Percentiles rank a stretch among this genome's conserved stretches.
These are phyloP conservation scores for Herpotrichia juniperi DNA, from an alignment of 2,329 filamentous ascomycete species.

Conservation along the genomic window DNA sequence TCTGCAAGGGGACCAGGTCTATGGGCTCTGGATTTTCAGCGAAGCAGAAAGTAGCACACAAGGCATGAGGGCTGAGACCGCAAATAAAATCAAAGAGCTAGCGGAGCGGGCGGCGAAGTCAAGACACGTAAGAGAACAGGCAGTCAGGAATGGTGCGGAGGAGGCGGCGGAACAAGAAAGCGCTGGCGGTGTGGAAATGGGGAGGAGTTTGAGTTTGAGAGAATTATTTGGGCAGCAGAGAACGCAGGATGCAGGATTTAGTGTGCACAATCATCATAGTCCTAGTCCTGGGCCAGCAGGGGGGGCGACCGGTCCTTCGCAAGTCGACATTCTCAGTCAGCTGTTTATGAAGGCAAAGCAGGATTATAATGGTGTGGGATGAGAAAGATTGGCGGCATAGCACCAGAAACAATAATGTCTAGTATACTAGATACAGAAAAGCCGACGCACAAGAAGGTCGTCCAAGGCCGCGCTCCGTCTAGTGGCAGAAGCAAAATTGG, in stretches of 20 bases:
- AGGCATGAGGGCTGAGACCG: conserved; percentile 57
- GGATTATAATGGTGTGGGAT: conserved; percentile 39
- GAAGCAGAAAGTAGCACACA: too few species aligned
- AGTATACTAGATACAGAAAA: too few species aligned
- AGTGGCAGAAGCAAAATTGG: too few species aligned
- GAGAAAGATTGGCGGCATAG: conserved; percentile 11
- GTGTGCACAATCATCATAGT: conserved; percentile 52
- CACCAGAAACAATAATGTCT: background rate
- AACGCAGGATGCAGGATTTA: conserved; percentile 58
- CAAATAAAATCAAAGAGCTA: conserved; percentile 61
- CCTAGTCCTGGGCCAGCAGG: conserved; percentile 18
- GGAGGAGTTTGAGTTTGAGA: conserved; percentile 59
- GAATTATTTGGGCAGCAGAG: conserved; percentile 63
- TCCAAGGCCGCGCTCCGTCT: too few species aligned
- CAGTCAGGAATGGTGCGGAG: conserved; percentile 25
- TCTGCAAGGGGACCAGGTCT: conserved; percentile 57
- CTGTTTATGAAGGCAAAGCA: conserved; percentile 44
- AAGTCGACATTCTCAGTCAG: conserved; percentile 39
- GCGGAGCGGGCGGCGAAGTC: conserved; percentile 59
- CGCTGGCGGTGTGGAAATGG: conserved; percentile 55
- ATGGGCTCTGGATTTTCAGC: conserved; percentile 70
- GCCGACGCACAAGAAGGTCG: too few species aligned
- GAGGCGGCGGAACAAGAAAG: conserved; percentile 38
- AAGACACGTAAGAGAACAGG: conserved; percentile 46
- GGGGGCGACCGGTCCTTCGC: conserved; percentile 9